Evolutionary conservation across 345 rosid genomes (phyloP), one percentile per base, ranked within the genome.

Genomic region (Murraya paniculata): DNA sequence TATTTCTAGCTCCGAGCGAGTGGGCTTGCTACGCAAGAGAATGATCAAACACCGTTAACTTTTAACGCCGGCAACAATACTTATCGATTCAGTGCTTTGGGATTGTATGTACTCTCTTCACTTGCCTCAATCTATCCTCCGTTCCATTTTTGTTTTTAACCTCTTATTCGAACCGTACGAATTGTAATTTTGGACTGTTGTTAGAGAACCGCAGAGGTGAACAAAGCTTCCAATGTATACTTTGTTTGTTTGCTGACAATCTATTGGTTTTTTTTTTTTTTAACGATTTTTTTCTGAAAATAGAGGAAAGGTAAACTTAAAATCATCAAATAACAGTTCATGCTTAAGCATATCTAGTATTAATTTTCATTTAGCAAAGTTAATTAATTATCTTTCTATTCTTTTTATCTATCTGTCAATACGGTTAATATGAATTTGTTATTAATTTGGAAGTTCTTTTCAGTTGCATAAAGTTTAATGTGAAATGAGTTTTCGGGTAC

Each of bases 61-160:
- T 96, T 94, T 90, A 45, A 82, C 30, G 57, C 65, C 48, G 97
- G 97, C 57, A 94, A 94, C 78, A 88, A 89, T 38, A 94, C 98
- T 82, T 2, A 68, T 72, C 88, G 83, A 22, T 38, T 88, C 38
- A 50, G 69, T 80, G 2, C 72, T 60, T 67, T 96, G 39, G 99
- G 98, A 91, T 94, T 77, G 99, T 96, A 88, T 64, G 94, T 65
- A n/a, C 33, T 13, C 38, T 62, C 21, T n/a, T 68, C 33, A 61
- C 48, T 33, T 39, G 45, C 45, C 45, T 70, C 0, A 3, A 9
- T 50, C 18, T 35, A 14, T 11, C 11, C 22, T 11, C 30, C 30
- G 19, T 38, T 38, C 39, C 9, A 30, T 70, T 27, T 48, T 9
- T n/a, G n/a, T 19, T 28, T 22, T 56, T 72, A 33, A 7, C 27